Conservation (phyloP, 208 protist species). For the Leptomonas seymouri region DNA sequence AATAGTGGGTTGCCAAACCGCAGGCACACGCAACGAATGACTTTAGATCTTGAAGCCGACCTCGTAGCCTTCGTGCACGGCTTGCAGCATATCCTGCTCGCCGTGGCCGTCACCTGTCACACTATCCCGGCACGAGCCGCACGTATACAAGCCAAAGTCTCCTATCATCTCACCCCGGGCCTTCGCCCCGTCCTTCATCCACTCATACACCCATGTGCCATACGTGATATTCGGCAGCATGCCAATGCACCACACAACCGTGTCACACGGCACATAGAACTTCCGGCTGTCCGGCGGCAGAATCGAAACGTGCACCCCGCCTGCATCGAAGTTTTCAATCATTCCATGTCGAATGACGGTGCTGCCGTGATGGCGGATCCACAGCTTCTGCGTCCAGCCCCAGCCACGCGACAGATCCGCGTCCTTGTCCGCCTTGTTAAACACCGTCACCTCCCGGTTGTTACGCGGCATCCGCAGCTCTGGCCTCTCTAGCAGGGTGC, state of each 20-base stretch:
- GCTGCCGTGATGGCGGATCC: slow-evolving; percentile 73
- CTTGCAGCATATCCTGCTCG: slow-evolving; percentile 84
- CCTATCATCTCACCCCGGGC: slow-evolving; percentile 73
- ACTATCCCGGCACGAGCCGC: slow-evolving; percentile 77
- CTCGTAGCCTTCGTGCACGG: slow-evolving; percentile 86
- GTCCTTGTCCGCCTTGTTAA: slow-evolving; percentile 81
- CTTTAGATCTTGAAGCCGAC: slow-evolving; percentile 71
- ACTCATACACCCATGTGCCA: slow-evolving; percentile 88
- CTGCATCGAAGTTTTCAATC: slow-evolving; percentile 69
- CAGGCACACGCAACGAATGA: slow-evolving; percentile 10
- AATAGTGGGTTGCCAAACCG: too few species aligned
- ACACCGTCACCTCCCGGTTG: slow-evolving; percentile 77
- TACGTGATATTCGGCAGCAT: slow-evolving; percentile 84
- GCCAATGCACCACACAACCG: slow-evolving; percentile 82
- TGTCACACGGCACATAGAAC: slow-evolving; percentile 80
- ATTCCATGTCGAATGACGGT: slow-evolving; percentile 69
- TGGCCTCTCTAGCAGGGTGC: slow-evolving; percentile 35
- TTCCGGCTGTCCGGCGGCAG: slow-evolving; percentile 46
- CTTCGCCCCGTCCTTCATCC: slow-evolving; percentile 84
- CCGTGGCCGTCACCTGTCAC: slow-evolving; percentile 77
- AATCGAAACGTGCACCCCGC: slow-evolving; percentile 69
- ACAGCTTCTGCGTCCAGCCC: slow-evolving; percentile 87
- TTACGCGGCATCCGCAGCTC: slow-evolving; percentile 57
- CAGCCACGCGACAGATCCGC: slow-evolving; percentile 77
- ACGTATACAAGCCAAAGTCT: slow-evolving; percentile 83